Evolutionary conservation across 352 stramenopile species (phyloP).

Genomic region (Phytophthora palmivora): DNA sequence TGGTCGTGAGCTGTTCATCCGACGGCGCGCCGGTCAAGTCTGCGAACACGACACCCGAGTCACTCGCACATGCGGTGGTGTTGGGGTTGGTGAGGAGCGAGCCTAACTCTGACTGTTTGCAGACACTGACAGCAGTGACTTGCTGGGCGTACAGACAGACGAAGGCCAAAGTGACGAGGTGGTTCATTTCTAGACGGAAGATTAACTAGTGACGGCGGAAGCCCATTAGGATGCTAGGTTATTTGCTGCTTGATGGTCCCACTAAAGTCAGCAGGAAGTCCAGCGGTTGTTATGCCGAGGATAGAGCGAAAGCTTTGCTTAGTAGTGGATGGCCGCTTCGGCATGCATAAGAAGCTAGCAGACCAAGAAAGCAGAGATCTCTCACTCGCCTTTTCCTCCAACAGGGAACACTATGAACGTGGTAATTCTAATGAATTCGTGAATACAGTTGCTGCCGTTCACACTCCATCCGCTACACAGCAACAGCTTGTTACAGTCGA

Average conservation of each 20-base stretch:
- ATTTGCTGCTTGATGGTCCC: conserved; percentile 16
- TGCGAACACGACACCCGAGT: conserved; percentile 34
- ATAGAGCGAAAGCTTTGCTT: background rate
- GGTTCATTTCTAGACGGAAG: conserved; percentile 19
- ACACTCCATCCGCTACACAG: too few relatives aligned
- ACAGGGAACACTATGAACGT: too few relatives aligned
- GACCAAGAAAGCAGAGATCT: too few relatives aligned
- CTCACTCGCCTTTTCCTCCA: too few relatives aligned
- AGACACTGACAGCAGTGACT: conserved; percentile 21
- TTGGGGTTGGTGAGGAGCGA: conserved; percentile 41
- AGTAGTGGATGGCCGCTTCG: too few relatives aligned
- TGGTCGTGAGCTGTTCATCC: conserved; percentile 33
- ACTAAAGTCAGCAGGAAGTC: conserved; percentile 23
- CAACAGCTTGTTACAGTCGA: too few relatives aligned
- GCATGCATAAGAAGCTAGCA: too few relatives aligned
- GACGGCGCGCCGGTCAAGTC: conserved; percentile 28
- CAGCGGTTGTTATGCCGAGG: conserved; percentile 1
- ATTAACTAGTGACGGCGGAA: conserved; percentile 17
- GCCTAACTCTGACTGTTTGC: conserved; percentile 33
- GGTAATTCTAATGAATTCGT: too few relatives aligned
- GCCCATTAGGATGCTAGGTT: background rate
- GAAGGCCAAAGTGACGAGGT: conserved; percentile 6
- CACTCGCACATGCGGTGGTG: conserved; percentile 35
- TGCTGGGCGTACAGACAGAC: conserved; percentile 1
- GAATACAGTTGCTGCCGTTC: too few relatives aligned